Conservation (phyloP, 129 eudicot species). For the Chrysanthemum seticuspe region DNA sequence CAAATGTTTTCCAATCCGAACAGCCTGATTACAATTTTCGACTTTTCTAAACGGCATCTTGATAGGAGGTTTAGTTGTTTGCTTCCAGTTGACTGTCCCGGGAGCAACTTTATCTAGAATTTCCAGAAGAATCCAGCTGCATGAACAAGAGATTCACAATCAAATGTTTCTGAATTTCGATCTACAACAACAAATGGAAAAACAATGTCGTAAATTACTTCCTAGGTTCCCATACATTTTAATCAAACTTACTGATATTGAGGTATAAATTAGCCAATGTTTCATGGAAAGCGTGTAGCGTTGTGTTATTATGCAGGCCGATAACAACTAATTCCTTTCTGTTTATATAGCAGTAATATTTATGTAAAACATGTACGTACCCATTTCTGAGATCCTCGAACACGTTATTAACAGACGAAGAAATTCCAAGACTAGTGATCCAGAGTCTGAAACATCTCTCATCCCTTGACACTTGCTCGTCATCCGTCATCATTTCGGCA, state of each 20-base stretch:
- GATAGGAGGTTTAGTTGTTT: conserved; percentile 90
- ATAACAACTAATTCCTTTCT: too few relatives aligned
- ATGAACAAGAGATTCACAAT: conserved; percentile 36
- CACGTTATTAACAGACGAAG: conserved; percentile 71
- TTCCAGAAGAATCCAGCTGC: conserved; percentile 92
- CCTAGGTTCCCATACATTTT: not conserved
- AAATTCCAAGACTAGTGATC: conserved; percentile 89
- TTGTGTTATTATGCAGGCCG: too few relatives aligned
- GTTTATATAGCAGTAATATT: too few relatives aligned
- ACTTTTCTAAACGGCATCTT: conserved; percentile 98
- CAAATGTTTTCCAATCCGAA: conserved; percentile 77
- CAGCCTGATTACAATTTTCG: conserved; percentile 93
- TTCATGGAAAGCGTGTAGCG: too few relatives aligned
- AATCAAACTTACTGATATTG: not conserved
- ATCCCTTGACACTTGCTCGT: conserved; percentile 85
- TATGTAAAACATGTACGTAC: conserved; percentile 25
- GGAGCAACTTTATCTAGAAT: conserved; percentile 86
- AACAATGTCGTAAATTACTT: conserved; percentile 2
- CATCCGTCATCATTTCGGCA: conserved; percentile 98
- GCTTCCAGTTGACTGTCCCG: conserved; percentile 92
- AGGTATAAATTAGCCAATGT: not conserved
- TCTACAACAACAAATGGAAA: conserved; percentile 14
- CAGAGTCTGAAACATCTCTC: conserved; percentile 94
- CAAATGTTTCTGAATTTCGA: conserved; percentile 23
- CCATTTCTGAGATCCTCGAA: conserved; percentile 94